Conservation (phyloP, 225 moss, liverwort and hornwort genomes). For the Sphagnum tenellum region DNA sequence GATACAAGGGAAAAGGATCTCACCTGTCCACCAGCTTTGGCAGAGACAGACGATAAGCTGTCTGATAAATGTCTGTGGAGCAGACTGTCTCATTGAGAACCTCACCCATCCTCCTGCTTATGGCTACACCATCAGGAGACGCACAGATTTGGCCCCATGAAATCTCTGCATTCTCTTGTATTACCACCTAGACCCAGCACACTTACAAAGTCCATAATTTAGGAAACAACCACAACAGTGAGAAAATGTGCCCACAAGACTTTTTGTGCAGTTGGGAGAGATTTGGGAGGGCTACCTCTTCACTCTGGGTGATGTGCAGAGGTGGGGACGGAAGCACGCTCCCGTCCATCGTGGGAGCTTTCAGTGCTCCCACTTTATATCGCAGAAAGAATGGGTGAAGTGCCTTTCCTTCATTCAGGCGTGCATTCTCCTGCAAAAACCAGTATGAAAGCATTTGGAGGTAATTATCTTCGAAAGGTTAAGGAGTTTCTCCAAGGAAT, state of each 20-base stretch:
- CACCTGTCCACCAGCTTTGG: constrained; percentile 36
- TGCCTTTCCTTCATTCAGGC: constrained; percentile 44
- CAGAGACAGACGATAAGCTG: constrained; percentile 3
- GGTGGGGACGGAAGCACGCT: constrained; percentile 48
- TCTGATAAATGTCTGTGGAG: neutral
- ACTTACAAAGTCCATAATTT: no score
- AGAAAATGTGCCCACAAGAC: neutral
- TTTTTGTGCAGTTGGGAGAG: neutral
- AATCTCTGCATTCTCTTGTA: constrained; percentile 31
- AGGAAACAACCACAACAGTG: neutral
- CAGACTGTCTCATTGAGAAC: neutral
- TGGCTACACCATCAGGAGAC: constrained; percentile 10
- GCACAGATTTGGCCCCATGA: constrained; percentile 23
- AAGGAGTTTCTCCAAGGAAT: neutral
- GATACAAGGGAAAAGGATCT: neutral
- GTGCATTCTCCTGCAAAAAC: constrained; percentile 26
- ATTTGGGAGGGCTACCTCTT: constrained; percentile 16
- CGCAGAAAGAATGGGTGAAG: constrained; percentile 65
- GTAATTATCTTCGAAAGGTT: no score
- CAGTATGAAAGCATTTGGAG: neutral
- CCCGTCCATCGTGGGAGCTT: constrained; percentile 16
- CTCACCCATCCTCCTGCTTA: constrained; percentile 13
- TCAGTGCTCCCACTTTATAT: constrained; percentile 28
- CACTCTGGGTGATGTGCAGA: constrained; percentile 56
- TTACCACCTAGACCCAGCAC: neutral